Evolutionary conservation across 768 basidiomycete genomes (phyloP).

Genomic region (Tephrocybe sp.): DNA sequence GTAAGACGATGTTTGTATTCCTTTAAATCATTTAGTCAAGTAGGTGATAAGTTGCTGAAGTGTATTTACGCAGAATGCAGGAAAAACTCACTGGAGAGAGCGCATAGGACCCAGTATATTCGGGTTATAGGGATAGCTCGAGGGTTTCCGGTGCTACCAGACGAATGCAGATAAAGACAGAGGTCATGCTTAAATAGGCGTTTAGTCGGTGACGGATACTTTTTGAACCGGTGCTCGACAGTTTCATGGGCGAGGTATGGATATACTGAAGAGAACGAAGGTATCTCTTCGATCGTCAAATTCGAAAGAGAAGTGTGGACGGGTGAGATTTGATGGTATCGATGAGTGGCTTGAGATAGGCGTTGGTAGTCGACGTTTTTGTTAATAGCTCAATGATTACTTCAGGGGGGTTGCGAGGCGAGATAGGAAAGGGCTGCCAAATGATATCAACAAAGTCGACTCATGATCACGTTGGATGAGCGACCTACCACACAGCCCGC

Average conservation of each 20-base stretch:
- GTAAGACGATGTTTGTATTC: slow-evolving; percentile 12
- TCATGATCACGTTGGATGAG: not conserved
- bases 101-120: slow-evolving; percentile 29
- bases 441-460: not conserved
- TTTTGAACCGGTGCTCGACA: slow-evolving; percentile 24
- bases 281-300: slow-evolving; percentile 30
- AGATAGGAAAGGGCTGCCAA: slow-evolving; percentile 38
- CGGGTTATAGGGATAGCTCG: slow-evolving; percentile 39
- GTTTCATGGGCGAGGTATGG: slow-evolving; percentile 39
- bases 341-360: slow-evolving; percentile 29
- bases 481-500: slow-evolving; percentile 29
- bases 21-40: too few species aligned
- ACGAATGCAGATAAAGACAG: slow-evolving; percentile 37
- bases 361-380: slow-evolving; percentile 30
- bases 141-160: slow-evolving; percentile 49
- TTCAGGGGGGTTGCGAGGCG: slow-evolving; percentile 35
- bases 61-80: not conserved
- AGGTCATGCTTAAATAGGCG: slow-evolving; percentile 20
- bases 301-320: slow-evolving; percentile 17
- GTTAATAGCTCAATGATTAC: slow-evolving; percentile 34
- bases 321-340: slow-evolving; percentile 22
- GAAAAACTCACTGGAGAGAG: not conserved
- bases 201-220: slow-evolving; percentile 22
- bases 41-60: slow-evolving; percentile 7
- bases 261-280: slow-evolving; percentile 31